Percentiles rank a stretch among this genome's conserved stretches.
These are phyloP conservation scores for Physcomitrellopsis africana DNA, from an alignment of 225 moss, liverwort and hornwort species.

Conservation along the genomic window DNA sequence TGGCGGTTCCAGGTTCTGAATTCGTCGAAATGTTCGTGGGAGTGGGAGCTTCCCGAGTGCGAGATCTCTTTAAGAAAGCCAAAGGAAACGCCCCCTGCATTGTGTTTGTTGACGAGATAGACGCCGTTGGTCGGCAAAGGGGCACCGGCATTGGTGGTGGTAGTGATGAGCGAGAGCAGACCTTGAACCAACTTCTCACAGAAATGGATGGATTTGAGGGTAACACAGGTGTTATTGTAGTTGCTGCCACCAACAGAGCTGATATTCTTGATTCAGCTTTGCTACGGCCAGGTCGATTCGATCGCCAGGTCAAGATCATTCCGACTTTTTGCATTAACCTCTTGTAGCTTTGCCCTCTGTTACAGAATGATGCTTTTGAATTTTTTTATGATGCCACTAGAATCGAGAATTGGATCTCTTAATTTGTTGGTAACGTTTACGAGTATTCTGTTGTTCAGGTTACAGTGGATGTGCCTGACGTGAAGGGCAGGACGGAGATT, in stretches of 20 bases:
- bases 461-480: slow-evolving; percentile 30
- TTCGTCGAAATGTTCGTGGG: slow-evolving; percentile 56
- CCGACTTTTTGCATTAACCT: too few relatives aligned
- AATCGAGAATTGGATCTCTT: too few relatives aligned
- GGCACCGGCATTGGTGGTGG: slow-evolving; percentile 50
- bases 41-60: slow-evolving; percentile 49
- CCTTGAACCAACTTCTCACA: slow-evolving; percentile 48
- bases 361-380: too few relatives aligned
- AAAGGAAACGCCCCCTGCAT: slow-evolving; percentile 52
- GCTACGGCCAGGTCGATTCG: slow-evolving; percentile 51
- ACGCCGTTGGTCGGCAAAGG: slow-evolving; percentile 49
- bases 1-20: slow-evolving; percentile 35
- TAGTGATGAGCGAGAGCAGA: slow-evolving; percentile 52
- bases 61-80: slow-evolving; percentile 52
- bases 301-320: slow-evolving; percentile 34
- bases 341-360: too few relatives aligned
- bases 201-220: slow-evolving; percentile 57
- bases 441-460: slow-evolving; percentile 7
- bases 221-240: slow-evolving; percentile 49
- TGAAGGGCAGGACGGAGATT: slow-evolving; percentile 24
- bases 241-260: slow-evolving; percentile 50
- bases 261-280: slow-evolving; percentile 50
- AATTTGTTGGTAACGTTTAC: too few relatives aligned
- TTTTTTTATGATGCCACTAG: too few relatives aligned
- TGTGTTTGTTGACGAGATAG: slow-evolving; percentile 53